Percentiles rank a stretch among this genome's conserved stretches.
phyloP scores from a whole-genome alignment of 306 rosid genomes.

The Dalbergia cochinchinensis region DNA sequence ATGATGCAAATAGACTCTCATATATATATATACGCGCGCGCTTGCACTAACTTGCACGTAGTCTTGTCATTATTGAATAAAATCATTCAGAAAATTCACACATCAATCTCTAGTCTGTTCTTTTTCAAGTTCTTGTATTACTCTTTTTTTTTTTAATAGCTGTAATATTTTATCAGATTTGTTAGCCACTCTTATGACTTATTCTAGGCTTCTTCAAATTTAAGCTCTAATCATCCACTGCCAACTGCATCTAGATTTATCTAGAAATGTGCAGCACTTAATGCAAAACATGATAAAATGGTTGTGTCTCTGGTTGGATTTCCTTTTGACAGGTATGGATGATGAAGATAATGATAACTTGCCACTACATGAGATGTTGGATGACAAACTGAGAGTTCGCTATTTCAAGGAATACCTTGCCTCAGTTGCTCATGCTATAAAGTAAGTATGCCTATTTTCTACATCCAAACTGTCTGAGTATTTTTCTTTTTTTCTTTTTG shows the following conservation, averaged over 20 bases:
- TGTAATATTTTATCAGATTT: background rate
- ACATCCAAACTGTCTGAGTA: background rate
- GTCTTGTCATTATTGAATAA: too few species aligned
- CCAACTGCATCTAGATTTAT: too few species aligned
- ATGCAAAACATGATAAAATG: constrained; percentile 10
- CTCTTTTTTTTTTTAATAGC: background rate
- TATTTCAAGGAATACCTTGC: constrained; percentile 76
- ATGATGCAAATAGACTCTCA: too few species aligned
- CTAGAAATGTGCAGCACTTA: too few species aligned
- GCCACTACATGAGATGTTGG: constrained; percentile 76
- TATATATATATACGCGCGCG: too few species aligned
- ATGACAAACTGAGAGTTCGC: constrained; percentile 82
- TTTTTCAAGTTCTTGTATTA: too few species aligned
- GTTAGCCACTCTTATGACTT: too few species aligned
- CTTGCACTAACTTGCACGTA: too few species aligned
- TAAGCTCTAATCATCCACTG: background rate
- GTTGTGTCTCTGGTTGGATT: constrained; percentile 29
- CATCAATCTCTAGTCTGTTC: too few species aligned
- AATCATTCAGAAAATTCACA: too few species aligned
- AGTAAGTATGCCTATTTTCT: constrained; percentile 60
- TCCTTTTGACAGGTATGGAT: constrained; percentile 80
- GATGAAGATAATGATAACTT: constrained; percentile 71
- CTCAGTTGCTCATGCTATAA: constrained; percentile 77
- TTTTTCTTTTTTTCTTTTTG: too few species aligned
- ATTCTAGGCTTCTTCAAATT: background rate